Percentiles rank a stretch among this genome's conserved stretches.
These are phyloP conservation scores for Termitomyces bulborhizus DNA, from an alignment of 768 basidiomycete species.

Conservation along the genomic window DNA sequence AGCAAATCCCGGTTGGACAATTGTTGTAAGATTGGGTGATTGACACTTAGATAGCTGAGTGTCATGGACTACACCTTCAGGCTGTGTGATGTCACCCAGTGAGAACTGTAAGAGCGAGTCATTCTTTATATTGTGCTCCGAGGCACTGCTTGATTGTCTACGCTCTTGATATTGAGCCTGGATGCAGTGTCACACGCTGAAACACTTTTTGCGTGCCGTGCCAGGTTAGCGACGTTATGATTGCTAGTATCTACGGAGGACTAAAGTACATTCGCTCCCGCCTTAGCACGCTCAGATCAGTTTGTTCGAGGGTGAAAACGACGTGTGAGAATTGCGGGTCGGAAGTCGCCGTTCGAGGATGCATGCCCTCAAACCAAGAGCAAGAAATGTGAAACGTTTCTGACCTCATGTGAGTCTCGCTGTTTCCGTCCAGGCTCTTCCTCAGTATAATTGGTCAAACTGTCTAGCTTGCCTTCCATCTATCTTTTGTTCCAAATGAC, in stretches of 20 bases:
- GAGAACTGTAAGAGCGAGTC: not conserved
- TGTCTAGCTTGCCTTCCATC: not conserved
- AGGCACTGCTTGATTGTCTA: not conserved
- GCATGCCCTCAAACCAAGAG: not conserved
- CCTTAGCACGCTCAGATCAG: too few species aligned
- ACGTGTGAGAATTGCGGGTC: not conserved
- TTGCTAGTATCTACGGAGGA: too few species aligned
- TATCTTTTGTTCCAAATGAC: not conserved
- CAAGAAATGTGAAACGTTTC: slow-evolving; percentile 8
- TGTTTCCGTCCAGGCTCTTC: not conserved
- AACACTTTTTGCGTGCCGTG: too few species aligned
- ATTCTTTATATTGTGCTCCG: too few species aligned
- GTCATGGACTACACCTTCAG: not conserved
- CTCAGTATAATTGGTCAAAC: not conserved
- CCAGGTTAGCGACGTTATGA: too few species aligned
- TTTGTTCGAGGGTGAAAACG: too few species aligned
- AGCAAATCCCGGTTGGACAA: slow-evolving; percentile 29
- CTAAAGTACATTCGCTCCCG: too few species aligned
- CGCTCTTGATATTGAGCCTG: too few species aligned
- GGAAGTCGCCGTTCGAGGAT: not conserved
- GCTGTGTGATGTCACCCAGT: too few species aligned
- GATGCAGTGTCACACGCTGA: too few species aligned
- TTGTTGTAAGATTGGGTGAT: slow-evolving; percentile 23
- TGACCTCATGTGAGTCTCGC: slow-evolving; percentile 10
- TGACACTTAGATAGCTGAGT: not conserved